These are phyloP conservation scores for Clausena lansium DNA, from an alignment of 345 rosid species.

Conservation along the genomic window DNA sequence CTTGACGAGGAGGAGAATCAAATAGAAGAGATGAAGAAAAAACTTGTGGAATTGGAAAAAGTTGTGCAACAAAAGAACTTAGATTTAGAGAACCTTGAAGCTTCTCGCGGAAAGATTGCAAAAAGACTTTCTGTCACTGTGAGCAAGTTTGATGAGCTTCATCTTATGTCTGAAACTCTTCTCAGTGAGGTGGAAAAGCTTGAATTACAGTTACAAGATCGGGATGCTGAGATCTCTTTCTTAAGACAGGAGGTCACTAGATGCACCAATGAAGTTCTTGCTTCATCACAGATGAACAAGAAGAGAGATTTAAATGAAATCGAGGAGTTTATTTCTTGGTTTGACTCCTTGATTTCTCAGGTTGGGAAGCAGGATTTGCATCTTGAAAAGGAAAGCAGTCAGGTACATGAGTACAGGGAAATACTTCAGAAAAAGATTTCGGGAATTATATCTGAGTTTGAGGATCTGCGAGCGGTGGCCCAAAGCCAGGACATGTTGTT, in stretches of 20 bases:
- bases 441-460: slow-evolving; percentile 56
- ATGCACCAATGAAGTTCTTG: slow-evolving; percentile 85
- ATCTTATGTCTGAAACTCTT: slow-evolving; percentile 76
- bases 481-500: slow-evolving; percentile 61
- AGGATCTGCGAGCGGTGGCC: slow-evolving; percentile 47
- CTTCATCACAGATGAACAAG: slow-evolving; percentile 57
- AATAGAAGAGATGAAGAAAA: slow-evolving; percentile 74
- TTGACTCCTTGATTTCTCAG: slow-evolving; percentile 51
- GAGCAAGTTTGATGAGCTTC: slow-evolving; percentile 93
- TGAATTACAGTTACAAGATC: slow-evolving; percentile 80
- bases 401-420: slow-evolving; percentile 56
- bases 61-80: slow-evolving; percentile 58
- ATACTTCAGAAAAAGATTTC: slow-evolving; percentile 52
- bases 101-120: slow-evolving; percentile 72
- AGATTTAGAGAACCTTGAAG: slow-evolving; percentile 72
- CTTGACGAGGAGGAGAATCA: slow-evolving; percentile 95
- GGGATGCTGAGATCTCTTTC: slow-evolving; percentile 89
- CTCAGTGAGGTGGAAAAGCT: slow-evolving; percentile 85
- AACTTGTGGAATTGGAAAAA: slow-evolving; percentile 55
- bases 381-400: slow-evolving; percentile 32
- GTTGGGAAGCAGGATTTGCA: slow-evolving; percentile 39
- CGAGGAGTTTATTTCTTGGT: slow-evolving; percentile 55
- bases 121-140: slow-evolving; percentile 83
- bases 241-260: slow-evolving; percentile 96
- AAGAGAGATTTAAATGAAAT: slow-evolving; percentile 60